phyloP scores from a whole-genome alignment of 768 basidiomycete species.

The Tephrocybe rancida region DNA sequence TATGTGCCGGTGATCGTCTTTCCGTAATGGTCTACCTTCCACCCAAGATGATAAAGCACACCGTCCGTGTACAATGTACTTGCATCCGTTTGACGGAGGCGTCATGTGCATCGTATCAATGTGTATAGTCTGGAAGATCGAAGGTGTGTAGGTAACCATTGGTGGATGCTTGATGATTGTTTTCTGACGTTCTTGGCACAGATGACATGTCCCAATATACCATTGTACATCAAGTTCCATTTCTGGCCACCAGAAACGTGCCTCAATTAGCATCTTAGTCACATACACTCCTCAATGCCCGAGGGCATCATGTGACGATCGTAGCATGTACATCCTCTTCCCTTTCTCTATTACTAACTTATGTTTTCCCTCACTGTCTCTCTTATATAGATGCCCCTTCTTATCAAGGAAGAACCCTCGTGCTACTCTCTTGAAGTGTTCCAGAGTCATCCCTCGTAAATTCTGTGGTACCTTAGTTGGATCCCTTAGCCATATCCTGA shows the following conservation, averaged over 20 bases:
- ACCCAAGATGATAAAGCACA: constrained; percentile 23
- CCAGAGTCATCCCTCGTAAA: not conserved
- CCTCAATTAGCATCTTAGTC: not conserved
- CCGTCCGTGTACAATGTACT: constrained; percentile 25
- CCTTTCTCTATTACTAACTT: constrained; percentile 21
- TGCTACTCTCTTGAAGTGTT: not conserved
- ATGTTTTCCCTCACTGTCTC: constrained; percentile 12
- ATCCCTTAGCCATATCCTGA: not conserved
- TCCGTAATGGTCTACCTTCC: constrained; percentile 21
- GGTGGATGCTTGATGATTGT: constrained; percentile 28
- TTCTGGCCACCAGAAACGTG: constrained; percentile 24
- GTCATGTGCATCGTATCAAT: constrained; percentile 29
- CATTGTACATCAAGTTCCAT: constrained; percentile 28
- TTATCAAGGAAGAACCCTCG: not conserved
- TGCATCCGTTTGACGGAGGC: constrained; percentile 20
- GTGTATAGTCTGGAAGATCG: constrained; percentile 28
- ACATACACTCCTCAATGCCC: constrained; percentile 17
- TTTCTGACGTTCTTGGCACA: constrained; percentile 29
- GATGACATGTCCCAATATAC: constrained; percentile 33
- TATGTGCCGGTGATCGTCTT: constrained; percentile 20
- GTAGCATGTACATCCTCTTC: constrained; percentile 19
- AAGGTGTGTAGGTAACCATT: constrained; percentile 21
- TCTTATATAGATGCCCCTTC: not conserved
- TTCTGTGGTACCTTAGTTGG: not conserved
- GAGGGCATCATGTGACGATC: constrained; percentile 23